Conservation (phyloP, 2,329 filamentous ascomycete genomes). For the Apiospora arundinis region DNA sequence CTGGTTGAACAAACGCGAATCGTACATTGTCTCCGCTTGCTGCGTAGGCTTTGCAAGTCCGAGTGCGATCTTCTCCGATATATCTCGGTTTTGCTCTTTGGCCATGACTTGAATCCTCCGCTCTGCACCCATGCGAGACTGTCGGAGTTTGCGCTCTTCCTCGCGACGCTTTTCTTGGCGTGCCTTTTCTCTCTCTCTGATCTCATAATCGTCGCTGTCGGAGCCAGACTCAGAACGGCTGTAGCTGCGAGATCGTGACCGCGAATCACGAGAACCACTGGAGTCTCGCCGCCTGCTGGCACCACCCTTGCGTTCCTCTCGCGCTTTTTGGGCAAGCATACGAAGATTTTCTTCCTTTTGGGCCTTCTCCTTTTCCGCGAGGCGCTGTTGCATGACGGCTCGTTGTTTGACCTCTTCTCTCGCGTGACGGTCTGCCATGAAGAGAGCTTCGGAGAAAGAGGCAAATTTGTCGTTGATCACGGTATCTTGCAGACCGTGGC, state of each 20-base stretch:
- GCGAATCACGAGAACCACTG: conserved; percentile 48
- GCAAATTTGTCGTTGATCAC: conserved; percentile 99
- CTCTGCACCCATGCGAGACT: conserved; percentile 95
- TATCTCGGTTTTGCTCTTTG: conserved; percentile 93
- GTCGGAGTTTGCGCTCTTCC: conserved; percentile 86
- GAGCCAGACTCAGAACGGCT: conserved; percentile 59
- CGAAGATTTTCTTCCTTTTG: conserved; percentile 94
- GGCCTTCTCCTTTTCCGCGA: conserved; percentile 95
- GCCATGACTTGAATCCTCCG: conserved; percentile 91
- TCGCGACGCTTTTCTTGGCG: conserved; percentile 81
- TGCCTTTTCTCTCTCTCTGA: conserved; percentile 77
- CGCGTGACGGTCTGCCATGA: conserved; percentile 92
- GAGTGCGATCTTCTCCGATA: conserved; percentile 94
- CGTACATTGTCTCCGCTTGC: conserved; percentile 93
- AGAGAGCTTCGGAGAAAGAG: conserved; percentile 91
- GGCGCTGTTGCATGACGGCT: conserved; percentile 90
- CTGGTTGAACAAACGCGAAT: conserved; percentile 94
- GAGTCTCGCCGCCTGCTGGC: conserved; percentile 53
- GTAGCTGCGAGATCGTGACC: conserved; percentile 57
- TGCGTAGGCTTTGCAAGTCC: conserved; percentile 95
- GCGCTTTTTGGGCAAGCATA: conserved; percentile 85
- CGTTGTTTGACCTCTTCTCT: conserved; percentile 94
- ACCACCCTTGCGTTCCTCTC: conserved; percentile 74
- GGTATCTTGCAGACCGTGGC: conserved; percentile 88
- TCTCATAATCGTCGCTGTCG: conserved; percentile 70